Evolutionary conservation across 345 rosid genomes (phyloP).

Genomic region (Aquilaria sinensis): DNA sequence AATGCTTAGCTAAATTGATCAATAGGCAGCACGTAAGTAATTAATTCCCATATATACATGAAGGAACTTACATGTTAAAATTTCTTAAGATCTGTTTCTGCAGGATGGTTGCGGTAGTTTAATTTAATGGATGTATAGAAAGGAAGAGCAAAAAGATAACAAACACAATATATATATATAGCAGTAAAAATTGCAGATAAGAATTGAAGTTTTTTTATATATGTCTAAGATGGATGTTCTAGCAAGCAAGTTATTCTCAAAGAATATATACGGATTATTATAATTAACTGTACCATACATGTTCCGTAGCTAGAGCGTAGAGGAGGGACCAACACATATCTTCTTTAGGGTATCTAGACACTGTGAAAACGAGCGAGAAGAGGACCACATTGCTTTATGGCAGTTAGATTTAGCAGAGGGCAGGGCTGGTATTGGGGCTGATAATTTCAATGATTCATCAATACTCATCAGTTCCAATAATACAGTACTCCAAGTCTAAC

Average conservation of each 20-base stretch:
- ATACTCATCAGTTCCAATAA: background rate
- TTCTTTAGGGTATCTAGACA: constrained; percentile 51
- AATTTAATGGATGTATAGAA: too few species aligned
- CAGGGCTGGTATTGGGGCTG: constrained; percentile 4
- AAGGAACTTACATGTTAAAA: too few species aligned
- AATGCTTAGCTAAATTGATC: too few species aligned
- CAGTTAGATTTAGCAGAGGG: constrained; percentile 30
- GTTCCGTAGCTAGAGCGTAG: constrained; percentile 26
- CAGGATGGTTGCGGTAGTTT: too few species aligned
- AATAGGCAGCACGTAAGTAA: too few species aligned
- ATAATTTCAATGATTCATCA: background rate
- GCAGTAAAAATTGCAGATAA: background rate
- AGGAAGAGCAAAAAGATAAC: background rate
- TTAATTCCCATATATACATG: too few species aligned
- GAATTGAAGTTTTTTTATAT: background rate
- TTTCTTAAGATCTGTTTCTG: too few species aligned
- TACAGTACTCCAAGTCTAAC: background rate
- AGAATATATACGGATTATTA: constrained; percentile 13
- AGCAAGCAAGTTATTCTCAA: background rate
- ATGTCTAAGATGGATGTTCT: background rate
- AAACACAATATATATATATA: constrained; percentile 17
- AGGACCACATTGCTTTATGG: constrained; percentile 27
- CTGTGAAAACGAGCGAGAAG: constrained; percentile 5
- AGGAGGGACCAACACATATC: constrained; percentile 49
- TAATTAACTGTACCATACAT: constrained; percentile 10